These are phyloP conservation scores for Hortiboletus flavorubellus DNA, from an alignment of 768 basidiomycete genomes.

Conservation along the genomic window DNA sequence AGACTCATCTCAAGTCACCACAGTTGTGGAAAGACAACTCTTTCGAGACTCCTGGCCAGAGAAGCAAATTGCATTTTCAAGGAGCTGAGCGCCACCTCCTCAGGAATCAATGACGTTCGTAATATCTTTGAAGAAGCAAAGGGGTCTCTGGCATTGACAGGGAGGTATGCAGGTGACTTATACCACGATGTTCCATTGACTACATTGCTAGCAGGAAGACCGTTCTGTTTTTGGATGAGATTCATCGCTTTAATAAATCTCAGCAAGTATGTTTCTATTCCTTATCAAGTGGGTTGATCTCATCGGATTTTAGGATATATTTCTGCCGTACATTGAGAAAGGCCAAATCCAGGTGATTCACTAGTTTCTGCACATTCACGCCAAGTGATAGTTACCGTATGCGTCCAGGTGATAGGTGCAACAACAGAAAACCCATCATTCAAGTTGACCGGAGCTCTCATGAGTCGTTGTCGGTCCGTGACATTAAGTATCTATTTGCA, in stretches of 20 bases:
- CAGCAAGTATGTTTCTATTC: constrained; percentile 48
- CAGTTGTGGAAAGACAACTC: constrained; percentile 72
- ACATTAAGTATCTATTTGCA: background rate
- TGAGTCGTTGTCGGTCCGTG: constrained; percentile 72
- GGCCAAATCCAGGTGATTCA: constrained; percentile 61
- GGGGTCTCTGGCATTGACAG: constrained; percentile 57
- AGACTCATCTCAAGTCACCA: background rate
- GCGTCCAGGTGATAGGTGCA: constrained; percentile 63
- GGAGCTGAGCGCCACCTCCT: constrained; percentile 73
- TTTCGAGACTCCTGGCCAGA: constrained; percentile 67
- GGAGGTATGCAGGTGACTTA: constrained; percentile 41
- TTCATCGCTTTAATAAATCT: constrained; percentile 73
- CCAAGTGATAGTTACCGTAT: background rate
- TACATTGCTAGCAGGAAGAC: constrained; percentile 49
- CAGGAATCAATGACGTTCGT: constrained; percentile 67
- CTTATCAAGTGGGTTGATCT: background rate
- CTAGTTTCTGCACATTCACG: background rate
- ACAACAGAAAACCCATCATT: constrained; percentile 92
- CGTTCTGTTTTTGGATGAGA: constrained; percentile 78
- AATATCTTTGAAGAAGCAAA: constrained; percentile 77
- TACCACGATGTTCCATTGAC: background rate
- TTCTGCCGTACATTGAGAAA: constrained; percentile 77
- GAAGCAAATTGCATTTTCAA: constrained; percentile 60
- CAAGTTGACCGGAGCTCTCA: constrained; percentile 66
- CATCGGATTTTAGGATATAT: constrained; percentile 54